A percentile compares a stretch with the other conserved stretches of the same genome.
Conservation (phyloP, 2,329 filamentous ascomycete species). For the Orbilia oligospora region DNA sequence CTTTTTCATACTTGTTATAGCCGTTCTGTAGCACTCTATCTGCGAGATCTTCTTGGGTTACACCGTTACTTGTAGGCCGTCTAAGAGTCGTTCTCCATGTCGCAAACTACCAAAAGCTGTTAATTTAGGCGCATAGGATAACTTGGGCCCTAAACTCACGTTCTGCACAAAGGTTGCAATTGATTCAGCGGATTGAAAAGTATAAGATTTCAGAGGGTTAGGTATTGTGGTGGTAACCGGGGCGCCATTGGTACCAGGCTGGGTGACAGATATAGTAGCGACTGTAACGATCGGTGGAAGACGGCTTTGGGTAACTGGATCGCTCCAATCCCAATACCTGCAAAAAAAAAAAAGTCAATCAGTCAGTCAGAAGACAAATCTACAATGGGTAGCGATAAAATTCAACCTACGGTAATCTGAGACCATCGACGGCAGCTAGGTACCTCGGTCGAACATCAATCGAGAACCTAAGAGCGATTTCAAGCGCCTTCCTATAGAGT, state of each 20-base stretch:
- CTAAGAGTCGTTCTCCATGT: constrained; percentile 50
- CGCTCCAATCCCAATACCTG: constrained; percentile 64
- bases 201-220: constrained; percentile 49
- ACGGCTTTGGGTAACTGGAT: constrained; percentile 53
- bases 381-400: not conserved
- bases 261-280: constrained; percentile 48
- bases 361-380: not conserved
- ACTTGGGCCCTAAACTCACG: constrained; percentile 28
- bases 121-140: not conserved
- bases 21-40: constrained; percentile 36
- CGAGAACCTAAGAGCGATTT: constrained; percentile 60
- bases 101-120: constrained; percentile 31
- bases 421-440: constrained; percentile 56
- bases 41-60: constrained; percentile 37
- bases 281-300: constrained; percentile 55
- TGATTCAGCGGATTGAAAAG: constrained; percentile 28
- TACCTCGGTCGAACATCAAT: constrained; percentile 59
- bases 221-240: constrained; percentile 41
- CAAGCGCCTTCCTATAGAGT: constrained; percentile 51
- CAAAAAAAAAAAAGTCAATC: not conserved
- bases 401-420: constrained; percentile 62
- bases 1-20: constrained; percentile 28
- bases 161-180: constrained; percentile 42
- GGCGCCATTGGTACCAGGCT: constrained; percentile 51
- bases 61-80: constrained; percentile 30